Evolutionary conservation across 2,329 filamentous ascomycete genomes (phyloP), one percentile per base, ranked within the genome.

Genomic region (Penicillium oxalicum): DNA sequence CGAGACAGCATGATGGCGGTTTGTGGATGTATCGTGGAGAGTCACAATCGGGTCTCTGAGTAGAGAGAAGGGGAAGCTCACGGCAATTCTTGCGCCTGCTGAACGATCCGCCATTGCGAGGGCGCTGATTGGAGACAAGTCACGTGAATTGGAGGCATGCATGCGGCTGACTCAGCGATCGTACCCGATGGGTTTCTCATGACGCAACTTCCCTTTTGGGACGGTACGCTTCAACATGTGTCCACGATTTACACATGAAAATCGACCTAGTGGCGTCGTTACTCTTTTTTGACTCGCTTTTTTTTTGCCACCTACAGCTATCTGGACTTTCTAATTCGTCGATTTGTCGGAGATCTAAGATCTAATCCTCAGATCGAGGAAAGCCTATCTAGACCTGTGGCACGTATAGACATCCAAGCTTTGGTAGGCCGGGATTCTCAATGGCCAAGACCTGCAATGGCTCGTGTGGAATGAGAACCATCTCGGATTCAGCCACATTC

Each of bases 1-100:
- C 70, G 66, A 61, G 70, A 70, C 65, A 73, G 70, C 70, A 73
- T 73, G 61, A 57, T 71, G 68, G 59, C 53, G 55, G 56, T 52
- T 61, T 62, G 59, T 60, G 57, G 60, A 65, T 65, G 69, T 67
- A 65, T 57, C 61, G 57, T 51, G 55, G 48, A 48, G 52, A 48
- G 49, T 56, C 44, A 52, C 50, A 57, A 60, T 55, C 52, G 54
- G 54, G 54, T 55, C 54, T 59, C 55, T 54, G 54, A 54, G 45
- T 45, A 45, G 52, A 45, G 52, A 51, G 55, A 58, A 61, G 60
- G 57, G 53, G 55, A 59, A 62, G 63, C 62, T 66, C 52, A 53
- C 57, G 61, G 56, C 61, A 62, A 66, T 64, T 66, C 60, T 60
- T 68, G 63, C 66, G 61, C 59, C 61, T 67, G 65, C 62, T 68